Conservation (phyloP, 345 rosid species). For the Bretschneidera sinensis region DNA sequence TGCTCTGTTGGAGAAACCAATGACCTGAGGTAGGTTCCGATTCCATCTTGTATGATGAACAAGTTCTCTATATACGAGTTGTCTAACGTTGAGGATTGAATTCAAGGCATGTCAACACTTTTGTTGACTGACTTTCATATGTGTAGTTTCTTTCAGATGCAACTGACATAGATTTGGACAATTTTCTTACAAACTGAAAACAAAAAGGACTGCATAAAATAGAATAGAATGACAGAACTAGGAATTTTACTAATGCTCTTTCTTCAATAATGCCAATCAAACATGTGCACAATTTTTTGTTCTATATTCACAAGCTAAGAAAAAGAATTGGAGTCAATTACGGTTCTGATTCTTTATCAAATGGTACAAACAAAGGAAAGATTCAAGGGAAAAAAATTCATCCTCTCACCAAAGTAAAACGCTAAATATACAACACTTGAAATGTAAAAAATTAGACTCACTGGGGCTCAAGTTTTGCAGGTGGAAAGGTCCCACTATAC, state of each 20-base stretch:
- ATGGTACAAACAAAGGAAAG: constrained; percentile 2
- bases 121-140: background rate
- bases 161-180: no score
- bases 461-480: constrained; percentile 40
- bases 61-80: background rate
- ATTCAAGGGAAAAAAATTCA: background rate
- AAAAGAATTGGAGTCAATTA: background rate
- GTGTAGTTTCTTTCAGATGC: no score
- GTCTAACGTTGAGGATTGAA: background rate
- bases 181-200: no score
- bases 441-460: constrained; percentile 22
- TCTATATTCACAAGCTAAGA: constrained; percentile 1
- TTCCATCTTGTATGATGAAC: no score
- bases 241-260: no score
- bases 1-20: constrained; percentile 45
- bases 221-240: no score
- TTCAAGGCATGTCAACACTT: background rate
- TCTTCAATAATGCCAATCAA: no score
- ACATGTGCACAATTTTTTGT: no score
- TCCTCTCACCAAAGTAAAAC: background rate
- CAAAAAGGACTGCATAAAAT: no score
- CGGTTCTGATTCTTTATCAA: background rate
- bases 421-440: background rate
- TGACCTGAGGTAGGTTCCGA: constrained; percentile 24
- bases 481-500: constrained; percentile 39